These are phyloP conservation scores for Backusella luteola DNA, from an alignment of 192 early-diverging fungal genomes.

Conservation along the genomic window DNA sequence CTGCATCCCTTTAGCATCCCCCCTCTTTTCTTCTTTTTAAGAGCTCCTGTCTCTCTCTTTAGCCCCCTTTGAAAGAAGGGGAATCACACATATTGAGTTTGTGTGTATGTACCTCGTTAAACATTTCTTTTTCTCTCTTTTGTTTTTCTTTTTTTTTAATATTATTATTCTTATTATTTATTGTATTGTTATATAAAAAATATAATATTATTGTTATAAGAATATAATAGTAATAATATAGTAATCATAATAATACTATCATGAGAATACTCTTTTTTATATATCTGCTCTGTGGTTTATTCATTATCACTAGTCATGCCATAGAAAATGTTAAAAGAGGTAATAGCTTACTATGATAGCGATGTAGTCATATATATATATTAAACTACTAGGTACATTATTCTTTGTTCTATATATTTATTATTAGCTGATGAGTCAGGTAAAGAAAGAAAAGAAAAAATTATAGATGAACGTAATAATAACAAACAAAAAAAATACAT, in stretches of 20 bases:
- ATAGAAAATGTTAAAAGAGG: constrained; percentile 10
- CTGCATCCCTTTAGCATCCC: not conserved
- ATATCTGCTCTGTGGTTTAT: not conserved
- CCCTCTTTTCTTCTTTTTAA: constrained; percentile 1
- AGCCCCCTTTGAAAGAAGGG: not conserved
- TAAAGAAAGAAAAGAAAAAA: not conserved
- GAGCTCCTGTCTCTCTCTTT: not conserved
- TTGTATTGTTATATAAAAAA: not conserved
- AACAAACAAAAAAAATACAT: not conserved
- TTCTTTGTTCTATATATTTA: not conserved
- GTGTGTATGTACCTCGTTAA: not conserved
- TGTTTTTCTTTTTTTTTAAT: not conserved
- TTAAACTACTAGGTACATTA: not conserved
- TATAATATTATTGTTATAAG: not conserved
- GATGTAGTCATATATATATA: not conserved
- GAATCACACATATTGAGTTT: not conserved
- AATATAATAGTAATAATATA: not conserved
- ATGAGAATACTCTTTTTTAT: not conserved
- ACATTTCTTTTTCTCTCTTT: not conserved
- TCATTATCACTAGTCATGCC: not conserved
- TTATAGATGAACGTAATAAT: not conserved
- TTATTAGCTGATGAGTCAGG: constrained; percentile 10
- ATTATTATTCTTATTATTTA: not conserved
- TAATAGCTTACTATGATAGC: not conserved
- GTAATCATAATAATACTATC: not conserved